phyloP scores from a whole-genome alignment of 1,139 yeast species.

The Geotrichum macrosporum region DNA sequence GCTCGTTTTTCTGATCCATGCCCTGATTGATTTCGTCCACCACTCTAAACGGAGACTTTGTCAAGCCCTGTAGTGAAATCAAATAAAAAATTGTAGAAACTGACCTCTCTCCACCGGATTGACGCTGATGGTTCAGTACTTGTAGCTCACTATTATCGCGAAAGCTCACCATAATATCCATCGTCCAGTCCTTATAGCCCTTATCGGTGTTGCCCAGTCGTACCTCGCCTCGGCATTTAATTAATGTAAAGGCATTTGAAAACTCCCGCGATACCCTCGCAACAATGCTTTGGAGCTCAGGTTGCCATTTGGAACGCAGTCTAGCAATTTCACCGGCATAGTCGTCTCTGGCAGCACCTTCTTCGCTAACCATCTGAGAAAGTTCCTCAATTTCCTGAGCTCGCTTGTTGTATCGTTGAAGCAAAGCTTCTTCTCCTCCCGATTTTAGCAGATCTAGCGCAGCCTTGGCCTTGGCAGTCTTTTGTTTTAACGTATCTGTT shows the following conservation, averaged over 20 bases:
- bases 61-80: conserved; percentile 86
- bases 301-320: conserved; percentile 53
- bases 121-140: conserved; percentile 75
- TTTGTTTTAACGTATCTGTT: conserved; percentile 1
- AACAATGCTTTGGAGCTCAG: conserved; percentile 50
- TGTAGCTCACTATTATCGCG: conserved; percentile 69
- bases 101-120: conserved; percentile 97
- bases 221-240: conserved; percentile 85
- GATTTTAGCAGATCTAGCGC: background rate
- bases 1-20: conserved; percentile 92
- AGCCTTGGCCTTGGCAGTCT: conserved; percentile 8
- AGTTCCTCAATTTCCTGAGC: conserved; percentile 34
- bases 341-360: conserved; percentile 33
- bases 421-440: conserved; percentile 6
- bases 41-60: conserved; percentile 87
- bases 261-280: conserved; percentile 57
- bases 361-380: conserved; percentile 31
- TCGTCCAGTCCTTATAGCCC: conserved; percentile 69
- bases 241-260: conserved; percentile 58
- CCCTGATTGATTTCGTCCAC: conserved; percentile 99
- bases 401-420: conserved; percentile 31
- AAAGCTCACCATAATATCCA: conserved; percentile 81
- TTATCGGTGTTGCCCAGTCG: conserved; percentile 48
- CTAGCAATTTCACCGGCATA: conserved; percentile 41
- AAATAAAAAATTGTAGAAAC: conserved; percentile 88